These are phyloP conservation scores for Aspergillus piperis DNA, from an alignment of 2,329 filamentous ascomycete genomes.

Conservation along the genomic window DNA sequence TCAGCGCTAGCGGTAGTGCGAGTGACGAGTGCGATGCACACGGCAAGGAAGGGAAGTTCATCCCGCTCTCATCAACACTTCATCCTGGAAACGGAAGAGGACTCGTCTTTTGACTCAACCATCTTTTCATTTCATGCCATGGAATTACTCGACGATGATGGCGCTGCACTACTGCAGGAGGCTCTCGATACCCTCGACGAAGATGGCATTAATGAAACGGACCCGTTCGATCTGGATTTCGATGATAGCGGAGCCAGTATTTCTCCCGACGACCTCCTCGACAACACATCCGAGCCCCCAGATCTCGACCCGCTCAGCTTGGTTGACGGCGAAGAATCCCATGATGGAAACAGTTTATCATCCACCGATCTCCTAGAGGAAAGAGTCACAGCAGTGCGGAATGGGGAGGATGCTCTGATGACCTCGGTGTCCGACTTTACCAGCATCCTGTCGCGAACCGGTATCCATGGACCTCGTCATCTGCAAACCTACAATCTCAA, in stretches of 20 bases:
- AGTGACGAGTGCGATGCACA: neutral
- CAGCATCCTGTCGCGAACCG: conserved; percentile 28
- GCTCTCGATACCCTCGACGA: neutral
- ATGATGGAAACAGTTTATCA: conserved; percentile 1
- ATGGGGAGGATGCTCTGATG: conserved; percentile 26
- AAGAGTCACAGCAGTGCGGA: conserved; percentile 28
- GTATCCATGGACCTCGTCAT: conserved; percentile 28
- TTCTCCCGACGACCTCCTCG: neutral
- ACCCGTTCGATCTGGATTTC: neutral
- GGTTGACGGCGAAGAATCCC: conserved; percentile 7
- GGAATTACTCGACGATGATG: neutral
- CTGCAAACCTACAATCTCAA: conserved; percentile 26
- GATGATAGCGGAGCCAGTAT: neutral
- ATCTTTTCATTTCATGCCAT: neutral
- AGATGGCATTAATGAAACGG: neutral
- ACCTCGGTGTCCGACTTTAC: conserved; percentile 31
- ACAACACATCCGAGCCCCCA: neutral
- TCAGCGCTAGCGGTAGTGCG: neutral
- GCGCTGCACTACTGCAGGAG: neutral
- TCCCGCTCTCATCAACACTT: too few relatives aligned
- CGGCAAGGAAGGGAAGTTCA: too few relatives aligned
- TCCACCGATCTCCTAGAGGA: conserved; percentile 26
- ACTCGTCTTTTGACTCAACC: neutral
- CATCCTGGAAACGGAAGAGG: neutral
- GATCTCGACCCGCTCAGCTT: neutral